These are phyloP conservation scores for Rubus parviflorus DNA, from an alignment of 306 rosid genomes.

Conservation along the genomic window DNA sequence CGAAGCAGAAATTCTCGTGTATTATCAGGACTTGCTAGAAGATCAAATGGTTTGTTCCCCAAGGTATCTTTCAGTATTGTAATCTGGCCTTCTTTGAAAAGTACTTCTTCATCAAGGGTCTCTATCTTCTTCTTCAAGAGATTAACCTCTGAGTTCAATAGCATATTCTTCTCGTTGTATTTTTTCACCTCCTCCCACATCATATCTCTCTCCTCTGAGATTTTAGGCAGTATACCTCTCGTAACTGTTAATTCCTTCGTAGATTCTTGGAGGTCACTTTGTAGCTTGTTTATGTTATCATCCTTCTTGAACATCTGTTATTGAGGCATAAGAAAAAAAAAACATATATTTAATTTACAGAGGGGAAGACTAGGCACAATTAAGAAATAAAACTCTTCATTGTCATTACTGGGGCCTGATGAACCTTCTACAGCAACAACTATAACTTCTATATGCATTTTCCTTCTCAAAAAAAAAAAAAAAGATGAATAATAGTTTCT, in stretches of 20 bases:
- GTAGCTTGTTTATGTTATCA: conserved; percentile 53
- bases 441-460: no score
- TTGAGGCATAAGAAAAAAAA: neutral
- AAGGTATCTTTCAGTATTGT: conserved; percentile 80
- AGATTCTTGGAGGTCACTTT: conserved; percentile 60
- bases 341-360: neutral
- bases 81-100: conserved; percentile 88
- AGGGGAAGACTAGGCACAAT: neutral
- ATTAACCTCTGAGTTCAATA: conserved; percentile 57
- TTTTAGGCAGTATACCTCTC: conserved; percentile 58
- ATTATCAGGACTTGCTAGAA: conserved; percentile 62
- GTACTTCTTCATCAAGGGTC: conserved; percentile 69
- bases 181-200: conserved; percentile 83
- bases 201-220: conserved; percentile 73
- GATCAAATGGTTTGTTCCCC: conserved; percentile 57
- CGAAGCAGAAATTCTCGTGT: conserved; percentile 51
- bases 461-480: neutral
- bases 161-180: conserved; percentile 72
- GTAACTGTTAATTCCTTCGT: conserved; percentile 52
- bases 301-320: conserved; percentile 77
- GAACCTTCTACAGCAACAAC: neutral
- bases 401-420: neutral
- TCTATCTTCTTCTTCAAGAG: conserved; percentile 62
- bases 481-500: neutral
- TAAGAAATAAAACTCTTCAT: neutral